Conservation (phyloP, 2,329 filamentous ascomycete species). For the Curvularia spicifera region DNA sequence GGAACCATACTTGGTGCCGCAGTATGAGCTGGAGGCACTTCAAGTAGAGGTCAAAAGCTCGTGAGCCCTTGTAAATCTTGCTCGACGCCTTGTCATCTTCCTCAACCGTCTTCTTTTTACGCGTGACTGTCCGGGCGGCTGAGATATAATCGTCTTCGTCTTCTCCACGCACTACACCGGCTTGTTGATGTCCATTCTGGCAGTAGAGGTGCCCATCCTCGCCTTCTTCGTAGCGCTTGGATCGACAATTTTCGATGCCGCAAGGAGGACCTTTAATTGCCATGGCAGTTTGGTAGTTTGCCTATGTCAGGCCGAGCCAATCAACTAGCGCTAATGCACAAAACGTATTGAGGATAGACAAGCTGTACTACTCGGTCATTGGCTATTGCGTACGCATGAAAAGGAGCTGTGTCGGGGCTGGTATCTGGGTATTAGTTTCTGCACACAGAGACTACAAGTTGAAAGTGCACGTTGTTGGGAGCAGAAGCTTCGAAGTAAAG, state of each 20-base stretch:
- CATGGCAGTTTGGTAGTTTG: not conserved
- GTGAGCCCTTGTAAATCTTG: slow-evolving; percentile 67
- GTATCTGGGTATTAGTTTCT: not conserved
- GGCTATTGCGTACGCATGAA: not conserved
- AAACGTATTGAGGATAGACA: not conserved
- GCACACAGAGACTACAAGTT: not conserved
- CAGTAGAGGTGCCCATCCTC: slow-evolving; percentile 82
- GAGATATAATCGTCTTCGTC: slow-evolving; percentile 71
- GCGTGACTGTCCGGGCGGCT: slow-evolving; percentile 62
- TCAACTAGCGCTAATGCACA: not conserved
- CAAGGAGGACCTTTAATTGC: slow-evolving; percentile 50
- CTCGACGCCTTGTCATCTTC: slow-evolving; percentile 53
- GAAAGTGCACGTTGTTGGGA: not conserved
- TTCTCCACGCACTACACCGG: slow-evolving; percentile 42
- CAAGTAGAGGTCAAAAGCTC: slow-evolving; percentile 78
- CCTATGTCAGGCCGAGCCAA: not conserved
- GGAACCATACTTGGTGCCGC: slow-evolving; percentile 77
- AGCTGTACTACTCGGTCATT: not conserved
- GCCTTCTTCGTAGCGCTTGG: slow-evolving; percentile 68
- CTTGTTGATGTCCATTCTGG: slow-evolving; percentile 74
- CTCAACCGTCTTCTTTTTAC: slow-evolving; percentile 59
- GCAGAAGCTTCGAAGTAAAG: slow-evolving; percentile 3
- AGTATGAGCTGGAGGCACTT: slow-evolving; percentile 85
- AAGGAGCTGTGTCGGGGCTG: not conserved
- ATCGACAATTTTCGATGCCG: slow-evolving; percentile 70